Evolutionary conservation across 345 rosid genomes (phyloP).

Genomic region (Nasturtium officinale): DNA sequence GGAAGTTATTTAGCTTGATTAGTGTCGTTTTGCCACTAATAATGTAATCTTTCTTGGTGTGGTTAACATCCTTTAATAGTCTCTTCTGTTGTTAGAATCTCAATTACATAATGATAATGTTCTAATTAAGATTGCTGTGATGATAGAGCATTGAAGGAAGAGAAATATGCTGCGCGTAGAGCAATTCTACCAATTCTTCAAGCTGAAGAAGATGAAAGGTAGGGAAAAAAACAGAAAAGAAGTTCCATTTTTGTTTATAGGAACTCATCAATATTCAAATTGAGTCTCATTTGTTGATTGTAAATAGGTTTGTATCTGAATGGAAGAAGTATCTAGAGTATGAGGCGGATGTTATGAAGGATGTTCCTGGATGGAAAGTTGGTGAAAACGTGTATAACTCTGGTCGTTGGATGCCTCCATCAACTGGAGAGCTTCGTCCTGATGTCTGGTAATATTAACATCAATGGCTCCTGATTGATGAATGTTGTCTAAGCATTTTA

Average conservation of each 20-base stretch:
- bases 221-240: neutral
- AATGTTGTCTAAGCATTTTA: slow-evolving; percentile 25
- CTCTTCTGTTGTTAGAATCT: neutral
- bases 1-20: neutral
- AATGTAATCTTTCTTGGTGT: neutral
- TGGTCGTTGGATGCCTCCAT: slow-evolving; percentile 99
- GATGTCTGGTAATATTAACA: slow-evolving; percentile 86
- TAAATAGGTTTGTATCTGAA: slow-evolving; percentile 79
- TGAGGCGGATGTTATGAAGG: slow-evolving; percentile 98
- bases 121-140: slow-evolving; percentile 9
- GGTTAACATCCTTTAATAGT: neutral
- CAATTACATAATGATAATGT: neutral
- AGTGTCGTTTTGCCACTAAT: neutral
- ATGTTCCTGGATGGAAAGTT: slow-evolving; percentile 98
- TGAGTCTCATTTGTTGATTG: neutral
- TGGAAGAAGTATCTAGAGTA: slow-evolving; percentile 98
- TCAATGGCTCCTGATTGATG: slow-evolving; percentile 34
- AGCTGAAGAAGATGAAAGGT: slow-evolving; percentile 99
- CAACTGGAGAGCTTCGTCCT: slow-evolving; percentile 97
- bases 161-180: slow-evolving; percentile 87
- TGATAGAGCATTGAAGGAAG: slow-evolving; percentile 87
- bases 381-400: slow-evolving; percentile 94
- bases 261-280: neutral
- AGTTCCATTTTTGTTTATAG: neutral
- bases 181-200: slow-evolving; percentile 87